A percentile compares a stretch with the other conserved stretches of the same genome.
Evolutionary conservation across 306 rosid genomes (phyloP).

Genomic region (Cicer yamashitae): DNA sequence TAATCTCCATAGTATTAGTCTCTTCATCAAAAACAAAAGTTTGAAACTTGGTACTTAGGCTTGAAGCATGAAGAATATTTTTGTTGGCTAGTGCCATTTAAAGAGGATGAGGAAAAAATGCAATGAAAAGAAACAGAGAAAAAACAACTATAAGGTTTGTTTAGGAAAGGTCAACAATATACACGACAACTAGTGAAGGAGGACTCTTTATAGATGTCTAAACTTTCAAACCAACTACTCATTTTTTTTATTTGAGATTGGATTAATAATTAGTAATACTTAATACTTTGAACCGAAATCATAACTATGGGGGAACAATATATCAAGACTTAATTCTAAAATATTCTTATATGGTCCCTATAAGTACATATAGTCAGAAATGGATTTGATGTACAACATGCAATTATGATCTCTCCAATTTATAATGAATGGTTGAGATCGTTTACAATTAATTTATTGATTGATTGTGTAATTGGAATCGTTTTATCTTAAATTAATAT

Average conservation of each 20-base stretch:
- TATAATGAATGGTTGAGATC: too few relatives aligned
- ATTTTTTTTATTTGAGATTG: conserved; percentile 43
- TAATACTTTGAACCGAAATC: conserved; percentile 24
- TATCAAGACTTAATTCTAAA: conserved; percentile 41
- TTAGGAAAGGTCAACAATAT: conserved; percentile 30
- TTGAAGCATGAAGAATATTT: conserved; percentile 45
- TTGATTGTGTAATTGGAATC: too few relatives aligned
- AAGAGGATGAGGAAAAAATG: conserved; percentile 16
- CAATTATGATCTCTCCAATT: too few relatives aligned
- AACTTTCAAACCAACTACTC: conserved; percentile 37
- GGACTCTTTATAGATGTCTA: conserved; percentile 57
- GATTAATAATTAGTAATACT: conserved; percentile 32
- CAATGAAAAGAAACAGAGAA: not conserved
- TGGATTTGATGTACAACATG: too few relatives aligned
- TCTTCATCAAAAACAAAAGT: conserved; percentile 41
- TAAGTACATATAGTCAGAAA: not conserved
- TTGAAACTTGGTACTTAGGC: conserved; percentile 39
- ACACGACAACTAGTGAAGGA: conserved; percentile 41
- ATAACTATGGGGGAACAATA: conserved; percentile 43
- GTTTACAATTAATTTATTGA: too few relatives aligned
- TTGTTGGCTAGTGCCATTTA: conserved; percentile 65
- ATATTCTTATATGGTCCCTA: conserved; percentile 9
- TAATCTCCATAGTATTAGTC: not conserved
- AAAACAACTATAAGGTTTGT: not conserved
- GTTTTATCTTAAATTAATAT: too few relatives aligned